Evolutionary conservation across 805 yeast species (phyloP).

Genomic region (Saturnispora kantuleensis): DNA sequence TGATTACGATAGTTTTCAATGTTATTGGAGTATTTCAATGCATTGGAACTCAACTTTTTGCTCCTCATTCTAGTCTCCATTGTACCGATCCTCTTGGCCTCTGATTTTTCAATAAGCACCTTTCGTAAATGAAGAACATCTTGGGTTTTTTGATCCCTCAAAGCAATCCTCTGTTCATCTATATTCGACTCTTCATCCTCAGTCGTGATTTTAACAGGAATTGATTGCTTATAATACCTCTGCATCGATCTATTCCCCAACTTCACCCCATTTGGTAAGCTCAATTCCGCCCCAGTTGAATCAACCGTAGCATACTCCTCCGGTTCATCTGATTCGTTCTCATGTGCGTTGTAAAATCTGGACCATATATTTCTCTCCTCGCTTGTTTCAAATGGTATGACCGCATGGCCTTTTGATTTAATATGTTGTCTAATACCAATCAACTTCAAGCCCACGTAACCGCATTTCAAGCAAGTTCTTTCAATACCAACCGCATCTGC

Average conservation of each 20-base stretch:
- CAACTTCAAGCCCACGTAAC: constrained; percentile 65
- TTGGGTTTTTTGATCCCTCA: constrained; percentile 15
- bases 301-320: constrained; percentile 14
- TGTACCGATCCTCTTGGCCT: constrained; percentile 33
- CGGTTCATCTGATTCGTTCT: not conserved
- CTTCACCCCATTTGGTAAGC: constrained; percentile 65
- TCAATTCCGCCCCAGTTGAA: constrained; percentile 46
- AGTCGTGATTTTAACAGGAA: constrained; percentile 38
- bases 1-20: constrained; percentile 58
- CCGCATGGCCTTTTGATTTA: constrained; percentile 74
- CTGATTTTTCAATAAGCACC: constrained; percentile 24
- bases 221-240: constrained; percentile 56
- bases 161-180: constrained; percentile 38
- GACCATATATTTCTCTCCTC: constrained; percentile 63
- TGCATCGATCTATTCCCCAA: constrained; percentile 72
- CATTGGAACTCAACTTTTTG: constrained; percentile 31
- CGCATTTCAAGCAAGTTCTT: constrained; percentile 71
- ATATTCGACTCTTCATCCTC: constrained; percentile 46
- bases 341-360: constrained; percentile 61
- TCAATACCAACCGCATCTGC: constrained; percentile 74
- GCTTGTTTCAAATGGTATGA: constrained; percentile 75
- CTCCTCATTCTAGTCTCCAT: constrained; percentile 16
- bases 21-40: constrained; percentile 57
- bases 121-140: constrained; percentile 11
- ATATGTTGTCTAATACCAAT: constrained; percentile 86